Conservation (phyloP, 208 protist genomes). For the Leishmania major region DNA sequence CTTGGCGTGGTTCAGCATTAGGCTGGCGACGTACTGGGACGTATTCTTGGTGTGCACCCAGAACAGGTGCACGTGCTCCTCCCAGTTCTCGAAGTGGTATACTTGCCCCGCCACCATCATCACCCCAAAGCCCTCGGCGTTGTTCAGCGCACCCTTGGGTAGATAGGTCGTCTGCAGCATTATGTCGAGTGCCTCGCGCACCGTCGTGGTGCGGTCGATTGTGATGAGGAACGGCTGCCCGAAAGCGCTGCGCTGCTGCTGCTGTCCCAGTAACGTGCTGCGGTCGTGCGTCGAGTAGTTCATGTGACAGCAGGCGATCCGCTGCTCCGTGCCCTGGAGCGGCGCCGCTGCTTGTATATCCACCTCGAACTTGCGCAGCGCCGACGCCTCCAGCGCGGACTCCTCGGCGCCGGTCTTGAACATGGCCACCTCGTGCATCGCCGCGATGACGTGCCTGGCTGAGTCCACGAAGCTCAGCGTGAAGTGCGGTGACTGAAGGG, state of each 20-base stretch:
- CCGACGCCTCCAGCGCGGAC: conserved; percentile 25
- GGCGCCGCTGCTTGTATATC: conserved; percentile 50
- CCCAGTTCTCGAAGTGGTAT: conserved; percentile 51
- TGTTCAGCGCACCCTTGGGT: conserved; percentile 42
- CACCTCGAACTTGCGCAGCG: conserved; percentile 36
- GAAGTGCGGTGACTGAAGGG: conserved; percentile 38
- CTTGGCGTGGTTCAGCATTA: conserved; percentile 70
- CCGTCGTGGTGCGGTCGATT: conserved; percentile 41
- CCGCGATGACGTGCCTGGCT: conserved; percentile 32
- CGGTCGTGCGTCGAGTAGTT: conserved; percentile 30
- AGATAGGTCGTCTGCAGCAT: conserved; percentile 48
- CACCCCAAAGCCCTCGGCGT: conserved; percentile 29
- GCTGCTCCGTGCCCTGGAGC: conserved; percentile 46
- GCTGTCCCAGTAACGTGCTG: not conserved
- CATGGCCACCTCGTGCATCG: conserved; percentile 56
- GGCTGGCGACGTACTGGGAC: conserved; percentile 38
- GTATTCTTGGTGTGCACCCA: conserved; percentile 57
- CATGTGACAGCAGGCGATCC: conserved; percentile 73
- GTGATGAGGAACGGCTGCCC: conserved; percentile 76
- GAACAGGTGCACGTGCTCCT: conserved; percentile 46
- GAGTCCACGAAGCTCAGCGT: conserved; percentile 43
- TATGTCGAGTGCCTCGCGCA: conserved; percentile 40
- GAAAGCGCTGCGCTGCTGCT: conserved; percentile 37
- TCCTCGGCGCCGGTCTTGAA: conserved; percentile 14
- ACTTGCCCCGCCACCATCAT: conserved; percentile 61